Evolutionary conservation across 306 rosid species (phyloP).

Genomic region (Rubus idaeus): DNA sequence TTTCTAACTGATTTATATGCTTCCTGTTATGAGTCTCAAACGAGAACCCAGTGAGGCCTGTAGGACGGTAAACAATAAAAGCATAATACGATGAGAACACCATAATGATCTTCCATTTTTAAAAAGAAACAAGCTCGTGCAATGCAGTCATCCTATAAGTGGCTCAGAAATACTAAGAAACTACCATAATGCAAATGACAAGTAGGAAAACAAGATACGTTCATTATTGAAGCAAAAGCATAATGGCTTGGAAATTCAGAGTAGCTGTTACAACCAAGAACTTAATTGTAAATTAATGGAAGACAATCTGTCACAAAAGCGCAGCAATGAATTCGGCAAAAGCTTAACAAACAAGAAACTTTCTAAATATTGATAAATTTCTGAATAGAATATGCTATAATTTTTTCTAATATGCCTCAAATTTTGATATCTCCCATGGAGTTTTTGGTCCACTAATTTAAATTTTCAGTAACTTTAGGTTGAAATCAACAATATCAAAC

Average conservation of each 20-base stretch:
- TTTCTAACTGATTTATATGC: conserved; percentile 19
- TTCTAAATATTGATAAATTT: not conserved
- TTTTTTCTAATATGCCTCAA: not conserved
- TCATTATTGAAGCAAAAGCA: not conserved
- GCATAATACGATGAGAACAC: not conserved
- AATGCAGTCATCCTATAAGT: not conserved
- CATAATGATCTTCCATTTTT: not conserved
- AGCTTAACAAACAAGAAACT: not conserved
- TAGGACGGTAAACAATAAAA: not conserved
- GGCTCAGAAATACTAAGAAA: not conserved
- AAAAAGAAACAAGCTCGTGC: not conserved
- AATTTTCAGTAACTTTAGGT: not conserved
- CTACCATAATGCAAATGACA: not conserved
- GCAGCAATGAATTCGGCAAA: not conserved
- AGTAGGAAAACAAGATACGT: not conserved
- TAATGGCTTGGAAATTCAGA: not conserved
- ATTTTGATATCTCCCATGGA: not conserved
- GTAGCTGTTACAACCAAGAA: not conserved
- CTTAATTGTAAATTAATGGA: not conserved
- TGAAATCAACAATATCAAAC: not conserved
- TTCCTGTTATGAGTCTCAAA: conserved; percentile 8
- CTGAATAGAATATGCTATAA: not conserved
- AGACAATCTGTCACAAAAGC: not conserved
- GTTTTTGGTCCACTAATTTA: not conserved
- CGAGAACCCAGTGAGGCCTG: conserved; percentile 4